Conservation (phyloP, 805 yeast genomes). For the Starmerella floris region DNA sequence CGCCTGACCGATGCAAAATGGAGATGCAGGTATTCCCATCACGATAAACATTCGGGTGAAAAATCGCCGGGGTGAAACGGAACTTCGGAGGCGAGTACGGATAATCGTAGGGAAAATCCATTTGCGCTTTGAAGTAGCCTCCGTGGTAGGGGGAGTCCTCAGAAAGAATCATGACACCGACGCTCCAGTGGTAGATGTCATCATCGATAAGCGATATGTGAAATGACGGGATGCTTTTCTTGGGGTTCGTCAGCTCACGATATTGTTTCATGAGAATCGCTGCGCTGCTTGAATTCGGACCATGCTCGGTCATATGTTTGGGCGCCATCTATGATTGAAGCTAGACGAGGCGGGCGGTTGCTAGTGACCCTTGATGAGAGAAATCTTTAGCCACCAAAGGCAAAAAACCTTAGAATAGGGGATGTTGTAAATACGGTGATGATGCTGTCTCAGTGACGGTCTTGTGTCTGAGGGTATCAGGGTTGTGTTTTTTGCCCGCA, state of each 20-base stretch:
- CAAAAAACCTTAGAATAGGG: not conserved
- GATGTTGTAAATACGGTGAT: not conserved
- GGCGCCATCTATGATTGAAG: conserved; percentile 8
- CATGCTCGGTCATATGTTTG: conserved; percentile 13
- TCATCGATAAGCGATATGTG: conserved; percentile 50
- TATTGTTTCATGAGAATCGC: conserved; percentile 83
- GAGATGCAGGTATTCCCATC: conserved; percentile 91
- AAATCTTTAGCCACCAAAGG: not conserved
- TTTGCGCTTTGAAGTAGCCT: conserved; percentile 83
- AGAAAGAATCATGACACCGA: conserved; percentile 84
- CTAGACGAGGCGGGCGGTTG: not conserved
- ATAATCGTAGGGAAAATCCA: conserved; percentile 83
- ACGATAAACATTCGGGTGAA: conserved; percentile 88
- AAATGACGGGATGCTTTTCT: conserved; percentile 59
- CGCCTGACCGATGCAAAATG: conserved; percentile 83
- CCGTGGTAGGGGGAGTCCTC: conserved; percentile 86
- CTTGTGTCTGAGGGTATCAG: not conserved
- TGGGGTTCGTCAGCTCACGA: conserved; percentile 86
- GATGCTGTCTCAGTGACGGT: not conserved
- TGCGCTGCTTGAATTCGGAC: conserved; percentile 38
- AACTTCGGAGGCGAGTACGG: conserved; percentile 90
- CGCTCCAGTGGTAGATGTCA: conserved; percentile 56
- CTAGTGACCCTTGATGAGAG: not conserved
- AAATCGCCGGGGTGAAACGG: conserved; percentile 83
- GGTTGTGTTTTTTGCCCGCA: not conserved